Conservation (phyloP, 73 alveolate genomes). For the Chromera velia region DNA sequence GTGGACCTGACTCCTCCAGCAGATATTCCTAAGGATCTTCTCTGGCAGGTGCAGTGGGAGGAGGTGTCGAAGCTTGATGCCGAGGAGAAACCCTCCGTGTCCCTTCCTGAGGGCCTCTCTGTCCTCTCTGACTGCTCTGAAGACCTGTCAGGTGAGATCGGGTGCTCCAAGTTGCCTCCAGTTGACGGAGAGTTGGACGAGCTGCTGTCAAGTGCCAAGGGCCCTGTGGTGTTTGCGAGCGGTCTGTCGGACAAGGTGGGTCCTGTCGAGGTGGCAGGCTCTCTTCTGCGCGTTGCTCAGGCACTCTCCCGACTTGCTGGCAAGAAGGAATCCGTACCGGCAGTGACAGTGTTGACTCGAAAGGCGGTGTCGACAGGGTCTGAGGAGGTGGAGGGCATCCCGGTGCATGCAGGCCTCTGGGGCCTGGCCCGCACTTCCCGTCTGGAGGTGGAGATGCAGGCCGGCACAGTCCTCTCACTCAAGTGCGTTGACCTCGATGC, state of each 20-base stretch:
- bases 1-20: background rate
- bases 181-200: too few species aligned
- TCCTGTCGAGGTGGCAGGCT: background rate
- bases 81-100: too few species aligned
- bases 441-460: background rate
- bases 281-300: background rate
- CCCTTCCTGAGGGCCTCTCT: background rate
- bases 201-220: background rate
- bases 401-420: constrained; percentile 33
- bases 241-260: background rate
- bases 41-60: background rate
- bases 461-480: background rate
- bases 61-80: background rate
- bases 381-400: too few species aligned
- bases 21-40: background rate
- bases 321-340: background rate
- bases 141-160: background rate
- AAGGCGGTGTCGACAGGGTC: too few species aligned
- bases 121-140: background rate
- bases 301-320: background rate
- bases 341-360: background rate
- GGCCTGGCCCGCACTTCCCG: constrained; percentile 46
- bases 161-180: background rate
- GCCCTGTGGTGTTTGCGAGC: background rate
- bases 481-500: background rate